Base-by-base conservation (phyloP, 1,284 basidiomycete species). In the Veloporphyrellus conicus region DNA sequence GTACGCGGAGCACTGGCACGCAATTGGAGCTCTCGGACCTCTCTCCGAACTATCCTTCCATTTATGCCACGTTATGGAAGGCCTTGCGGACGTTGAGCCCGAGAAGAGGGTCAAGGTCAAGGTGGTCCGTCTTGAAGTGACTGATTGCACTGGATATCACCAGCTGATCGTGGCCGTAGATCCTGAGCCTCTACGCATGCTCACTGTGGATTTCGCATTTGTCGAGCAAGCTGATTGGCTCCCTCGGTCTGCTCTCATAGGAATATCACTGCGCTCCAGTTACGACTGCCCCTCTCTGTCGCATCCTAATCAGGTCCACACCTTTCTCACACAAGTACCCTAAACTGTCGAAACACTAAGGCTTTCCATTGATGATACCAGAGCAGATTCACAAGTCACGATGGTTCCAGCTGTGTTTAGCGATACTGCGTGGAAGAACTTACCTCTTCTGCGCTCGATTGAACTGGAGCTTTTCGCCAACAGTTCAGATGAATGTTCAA, bases 21-120 rank as follows among this genome's bases (percentile, higher is more conserved):
- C 33, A 3, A 51, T 63, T 1, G 38, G 36, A 12, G n/a, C 19
- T 3, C 35, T 62, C 4, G 18, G 9, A 2, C 39, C 33, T 1
- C 54, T 65, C 19, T 36, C 60, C 23, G 25, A 38, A 10, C 46
- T 65, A 1, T 16, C 20, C 3, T 60, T 66, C 20, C 1, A 27
- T 0, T 0, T 0, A 1, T 63, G 58, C 22, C 1, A 1, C 0
- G 48, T 64, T 36, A 11, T 27, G n/a, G 15, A 12, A 0, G 23
- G 14, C 9, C 33, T 40, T 4, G 34, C 9, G 28, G 28, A 29
- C 12, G 9, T 29, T 10, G 6, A 29, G 12, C 12, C 35, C 1
- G 45, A 33, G 16, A 11, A 38, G 35, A 28, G 12, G 23, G 8
- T 22, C 23, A 47, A 19, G 22, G 18, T 60, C 38, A 49, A 34